Evolutionary conservation across 352 stramenopile genomes (phyloP), one percentile per base, ranked within the genome.

Genomic region (Blastocystis sp.): DNA sequence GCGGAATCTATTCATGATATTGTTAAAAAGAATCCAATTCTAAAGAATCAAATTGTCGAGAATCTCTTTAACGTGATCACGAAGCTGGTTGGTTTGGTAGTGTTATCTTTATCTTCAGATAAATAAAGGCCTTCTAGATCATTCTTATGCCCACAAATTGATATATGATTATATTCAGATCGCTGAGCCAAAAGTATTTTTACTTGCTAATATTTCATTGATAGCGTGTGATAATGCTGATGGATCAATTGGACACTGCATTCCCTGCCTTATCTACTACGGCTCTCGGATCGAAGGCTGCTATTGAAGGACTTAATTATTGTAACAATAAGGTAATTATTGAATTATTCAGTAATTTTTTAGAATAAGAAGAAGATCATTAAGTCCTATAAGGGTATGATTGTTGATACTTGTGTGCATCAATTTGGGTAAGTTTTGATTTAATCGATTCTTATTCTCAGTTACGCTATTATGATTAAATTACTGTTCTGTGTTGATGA

Each of bases 311-410:
- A 42, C 73, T 84, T 54, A 84, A 84, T 35, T 84, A 84, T 27
- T 84, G 73, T 57, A 84, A 44, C 56, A 84, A 84, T 57, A 84
- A 84, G 73, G 73, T 68, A 19, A 1, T 13, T n/a, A 11, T 13
- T 27, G 22, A 30, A 4, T 11, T 15, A 9, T 27, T 7, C 5
- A 2, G 66, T 22, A 66, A n/a, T n/a, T 17, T n/a, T 9, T 44
- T 84, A 84, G 73, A 84, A 84, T 57, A 84, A 84, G 48, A 58
- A 60, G 53, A 62, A 64, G 48, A 84, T 84, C 51, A 68, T 84
- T 17, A 58, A 68, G 15, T 84, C 73, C 19, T 84, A 84, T 30
- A 84, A 84, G 56, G 59, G 44, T n/a, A 84, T 84, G 0, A 84
- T 84, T 30, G 73, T 64, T n/a, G 73, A 84, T 42, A 84, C 73